Base-by-base conservation (phyloP, 805 yeast species). In the Monosporozyma aerobia region DNA sequence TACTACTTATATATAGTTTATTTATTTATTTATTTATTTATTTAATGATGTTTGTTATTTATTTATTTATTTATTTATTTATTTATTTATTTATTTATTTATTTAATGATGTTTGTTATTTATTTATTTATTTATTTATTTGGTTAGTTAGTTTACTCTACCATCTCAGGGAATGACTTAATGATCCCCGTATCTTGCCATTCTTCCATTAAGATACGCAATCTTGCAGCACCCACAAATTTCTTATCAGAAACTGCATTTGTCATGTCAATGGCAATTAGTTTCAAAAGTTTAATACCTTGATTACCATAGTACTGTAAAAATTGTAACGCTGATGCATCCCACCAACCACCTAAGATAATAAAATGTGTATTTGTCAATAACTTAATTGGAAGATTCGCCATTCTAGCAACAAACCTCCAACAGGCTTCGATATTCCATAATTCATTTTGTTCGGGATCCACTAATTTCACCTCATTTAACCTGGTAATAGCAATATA, bases 341-440 rank as follows among this genome's bases (percentile, higher is more conserved):
- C 98, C 96, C 97, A 89, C 97, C 97, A 90, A 35, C 85, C 79
- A 2, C 88, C 83, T 3, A 82, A 76, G 1, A 85, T 78, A 0
- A 81, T 74, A 63, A 76, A 90, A 64, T 90, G 96, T 0, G 85
- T 77, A 57, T 87, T 84, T 0, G 80, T 72, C 11, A 90, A 62
- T 13, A 77, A 64, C 0, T 71, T 70, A 2, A 62, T 35, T 1
- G 81, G 77, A 0, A 77, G 70, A 68, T 94, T 90, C 44, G 86
- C 72, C 49, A 80, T 66, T 45, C 97, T 72, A 0, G 96, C 83
- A n/a, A 85, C 57, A 64, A 88, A 77, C 33, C 60, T 70, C 98
- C 98, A 92, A 25, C 77, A 72, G 3, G 51, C 29, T 13, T 27
- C 40, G 2, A 54, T 76, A 69, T 9, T 73, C 64, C 19, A 78